Evolutionary conservation across 257 asterid species (phyloP).

Genomic region (Leptodermis oblonga): DNA sequence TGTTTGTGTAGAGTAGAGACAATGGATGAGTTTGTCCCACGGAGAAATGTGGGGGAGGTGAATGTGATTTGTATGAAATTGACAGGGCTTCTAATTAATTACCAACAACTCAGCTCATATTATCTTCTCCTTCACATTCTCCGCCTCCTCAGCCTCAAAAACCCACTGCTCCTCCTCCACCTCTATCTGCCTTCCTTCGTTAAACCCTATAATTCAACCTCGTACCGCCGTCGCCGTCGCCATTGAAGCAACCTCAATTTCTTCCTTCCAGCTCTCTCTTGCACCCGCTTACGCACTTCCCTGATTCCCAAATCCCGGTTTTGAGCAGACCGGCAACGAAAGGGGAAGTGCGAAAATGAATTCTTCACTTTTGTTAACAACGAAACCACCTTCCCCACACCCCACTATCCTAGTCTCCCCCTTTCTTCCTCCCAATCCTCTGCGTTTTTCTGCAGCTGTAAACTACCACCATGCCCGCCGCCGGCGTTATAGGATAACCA

Average conservation of each 20-base stretch:
- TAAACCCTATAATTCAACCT: constrained; percentile 15
- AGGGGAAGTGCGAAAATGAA: constrained; percentile 21
- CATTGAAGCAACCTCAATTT: not conserved
- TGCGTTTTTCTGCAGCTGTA: constrained; percentile 22
- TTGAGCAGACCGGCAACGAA: not conserved
- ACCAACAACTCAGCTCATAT: not conserved
- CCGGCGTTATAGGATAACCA: constrained; percentile 35
- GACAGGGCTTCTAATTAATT: not conserved
- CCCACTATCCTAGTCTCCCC: constrained; percentile 29
- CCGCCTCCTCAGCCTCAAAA: not conserved
- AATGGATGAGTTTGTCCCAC: not conserved
- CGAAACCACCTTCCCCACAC: constrained; percentile 38
- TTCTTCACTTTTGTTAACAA: constrained; percentile 45
- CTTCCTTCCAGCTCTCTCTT: no score
- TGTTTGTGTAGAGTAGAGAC: not conserved
- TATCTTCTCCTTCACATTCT: constrained; percentile 4
- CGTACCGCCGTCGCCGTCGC: constrained; percentile 1
- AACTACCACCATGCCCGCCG: constrained; percentile 23
- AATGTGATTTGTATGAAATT: not conserved
- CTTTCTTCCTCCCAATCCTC: constrained; percentile 33
- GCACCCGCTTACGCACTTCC: not conserved
- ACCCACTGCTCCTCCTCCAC: not conserved
- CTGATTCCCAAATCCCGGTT: not conserved
- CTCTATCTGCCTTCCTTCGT: not conserved
- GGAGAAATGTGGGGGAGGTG: not conserved